These are phyloP conservation scores for Metrosideros polymorpha DNA, from an alignment of 441 rosid genomes.

Conservation along the genomic window DNA sequence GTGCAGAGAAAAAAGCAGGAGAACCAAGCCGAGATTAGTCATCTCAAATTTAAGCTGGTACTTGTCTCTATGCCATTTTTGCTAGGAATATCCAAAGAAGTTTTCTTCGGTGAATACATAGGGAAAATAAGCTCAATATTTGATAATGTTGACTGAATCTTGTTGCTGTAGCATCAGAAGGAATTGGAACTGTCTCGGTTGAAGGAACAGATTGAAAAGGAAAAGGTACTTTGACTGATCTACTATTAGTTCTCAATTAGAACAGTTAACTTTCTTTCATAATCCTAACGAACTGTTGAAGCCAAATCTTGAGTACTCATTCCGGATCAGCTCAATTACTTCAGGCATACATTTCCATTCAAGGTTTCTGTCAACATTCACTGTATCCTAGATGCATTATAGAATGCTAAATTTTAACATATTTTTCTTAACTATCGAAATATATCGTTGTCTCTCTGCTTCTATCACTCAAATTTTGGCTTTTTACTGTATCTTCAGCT, in stretches of 20 bases:
- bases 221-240: constrained; percentile 41
- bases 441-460: background rate
- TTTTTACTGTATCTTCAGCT: constrained; percentile 22
- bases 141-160: background rate
- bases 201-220: constrained; percentile 79
- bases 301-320: background rate
- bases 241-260: background rate
- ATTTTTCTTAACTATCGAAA: background rate
- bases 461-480: background rate
- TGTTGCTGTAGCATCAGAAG: constrained; percentile 55
- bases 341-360: background rate
- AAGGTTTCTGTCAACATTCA: background rate
- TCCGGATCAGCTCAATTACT: background rate
- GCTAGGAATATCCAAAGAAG: background rate
- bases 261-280: background rate
- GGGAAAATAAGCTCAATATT: background rate
- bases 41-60: constrained; percentile 76
- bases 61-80: background rate
- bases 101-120: background rate
- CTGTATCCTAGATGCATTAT: background rate
- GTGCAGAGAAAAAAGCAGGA: constrained; percentile 36
- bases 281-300: background rate
- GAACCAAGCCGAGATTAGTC: constrained; percentile 42
- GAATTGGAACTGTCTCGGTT: constrained; percentile 64
- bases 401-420: background rate